Evolutionary conservation across 1,284 basidiomycete species (phyloP).

Genomic region (Kwoniella shivajii): DNA sequence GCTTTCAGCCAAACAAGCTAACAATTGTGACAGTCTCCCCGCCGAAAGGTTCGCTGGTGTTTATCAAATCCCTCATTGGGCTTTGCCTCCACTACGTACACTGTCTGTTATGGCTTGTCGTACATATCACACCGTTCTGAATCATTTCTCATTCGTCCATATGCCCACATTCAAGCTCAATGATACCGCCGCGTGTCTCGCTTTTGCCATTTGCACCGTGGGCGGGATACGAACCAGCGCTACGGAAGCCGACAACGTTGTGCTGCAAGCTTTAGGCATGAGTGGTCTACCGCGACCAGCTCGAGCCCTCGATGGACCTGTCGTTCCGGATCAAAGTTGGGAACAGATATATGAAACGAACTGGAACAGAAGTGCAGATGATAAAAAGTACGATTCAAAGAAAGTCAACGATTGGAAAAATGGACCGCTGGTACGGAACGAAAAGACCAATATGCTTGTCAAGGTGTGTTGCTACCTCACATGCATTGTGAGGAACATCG

Average conservation of each 20-base stretch:
- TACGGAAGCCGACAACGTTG: conserved; percentile 3
- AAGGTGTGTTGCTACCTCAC: conserved; percentile 34
- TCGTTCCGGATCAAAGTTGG: conserved; percentile 34
- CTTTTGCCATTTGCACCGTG: conserved; percentile 56
- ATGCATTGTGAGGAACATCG: not conserved
- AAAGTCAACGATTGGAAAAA: conserved; percentile 42
- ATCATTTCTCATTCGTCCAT: conserved; percentile 56
- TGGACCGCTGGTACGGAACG: conserved; percentile 46
- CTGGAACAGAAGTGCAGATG: conserved; percentile 8
- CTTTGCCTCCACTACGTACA: conserved; percentile 51
- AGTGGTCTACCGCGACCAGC: not conserved
- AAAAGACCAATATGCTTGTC: conserved; percentile 57
- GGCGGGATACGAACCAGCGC: conserved; percentile 45
- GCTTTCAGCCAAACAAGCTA: not conserved
- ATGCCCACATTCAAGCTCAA: conserved; percentile 54
- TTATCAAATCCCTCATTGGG: conserved; percentile 56
- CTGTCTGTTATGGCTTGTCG: conserved; percentile 53
- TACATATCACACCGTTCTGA: conserved; percentile 53
- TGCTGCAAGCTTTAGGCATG: conserved; percentile 1
- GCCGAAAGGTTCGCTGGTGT: conserved; percentile 54
- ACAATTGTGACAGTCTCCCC: conserved; percentile 39
- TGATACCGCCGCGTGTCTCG: conserved; percentile 53
- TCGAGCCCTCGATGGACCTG: conserved; percentile 31
- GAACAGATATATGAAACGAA: conserved; percentile 32
- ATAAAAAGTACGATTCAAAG: conserved; percentile 9